phyloP scores from a whole-genome alignment of 345 rosid genomes.

The Euclidium syriacum region DNA sequence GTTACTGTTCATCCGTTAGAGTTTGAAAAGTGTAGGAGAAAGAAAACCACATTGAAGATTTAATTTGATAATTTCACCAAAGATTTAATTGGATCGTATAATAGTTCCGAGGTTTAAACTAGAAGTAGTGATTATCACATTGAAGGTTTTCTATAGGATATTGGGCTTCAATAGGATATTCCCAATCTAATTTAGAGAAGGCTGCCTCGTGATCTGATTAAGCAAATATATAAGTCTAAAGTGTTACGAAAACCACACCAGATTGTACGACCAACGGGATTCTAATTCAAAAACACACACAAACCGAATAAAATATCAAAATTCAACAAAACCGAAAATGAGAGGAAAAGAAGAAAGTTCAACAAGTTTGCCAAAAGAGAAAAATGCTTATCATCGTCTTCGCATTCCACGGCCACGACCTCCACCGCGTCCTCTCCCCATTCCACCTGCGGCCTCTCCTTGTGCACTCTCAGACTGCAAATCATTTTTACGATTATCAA shows the following conservation, averaged over 20 bases:
- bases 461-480: constrained; percentile 97
- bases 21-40: no score
- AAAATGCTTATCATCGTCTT: constrained; percentile 69
- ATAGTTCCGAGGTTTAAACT: no score
- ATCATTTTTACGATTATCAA: background rate
- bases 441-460: constrained; percentile 87
- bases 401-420: constrained; percentile 99
- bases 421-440: constrained; percentile 88
- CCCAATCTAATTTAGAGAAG: no score
- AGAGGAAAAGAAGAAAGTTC: background rate
- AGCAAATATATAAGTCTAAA: background rate
- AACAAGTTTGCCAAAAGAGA: background rate
- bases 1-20: no score
- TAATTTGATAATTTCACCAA: no score
- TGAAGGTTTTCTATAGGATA: no score
- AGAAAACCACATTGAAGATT: no score
- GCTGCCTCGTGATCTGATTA: background rate
- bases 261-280: constrained; percentile 8
- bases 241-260: constrained; percentile 17
- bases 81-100: no score
- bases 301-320: constrained; percentile 14
- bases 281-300: constrained; percentile 7
- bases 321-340: constrained; percentile 17
- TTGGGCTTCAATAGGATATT: no score
- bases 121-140: no score